Evolutionary conservation across 176 grass and related monocot species (phyloP).

Genomic region (Carex cristatella): DNA sequence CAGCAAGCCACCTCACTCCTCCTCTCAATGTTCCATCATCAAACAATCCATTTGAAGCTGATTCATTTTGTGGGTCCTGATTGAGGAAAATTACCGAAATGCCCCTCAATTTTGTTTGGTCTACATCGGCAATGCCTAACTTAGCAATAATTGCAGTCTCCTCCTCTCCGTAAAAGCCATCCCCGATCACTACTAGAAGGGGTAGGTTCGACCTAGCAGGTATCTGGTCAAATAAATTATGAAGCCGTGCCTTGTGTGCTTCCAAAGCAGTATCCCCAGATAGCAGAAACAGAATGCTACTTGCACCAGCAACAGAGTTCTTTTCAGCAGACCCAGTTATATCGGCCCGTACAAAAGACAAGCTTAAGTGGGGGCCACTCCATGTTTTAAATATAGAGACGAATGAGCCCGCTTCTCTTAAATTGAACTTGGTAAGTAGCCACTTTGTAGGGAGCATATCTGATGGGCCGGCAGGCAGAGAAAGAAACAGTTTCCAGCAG

Average conservation of each 20-base stretch:
- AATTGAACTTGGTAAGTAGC: slow-evolving; percentile 68
- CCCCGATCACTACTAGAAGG: slow-evolving; percentile 63
- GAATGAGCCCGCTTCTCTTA: slow-evolving; percentile 35
- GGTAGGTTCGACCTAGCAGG: slow-evolving; percentile 59
- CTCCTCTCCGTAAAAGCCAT: slow-evolving; percentile 44
- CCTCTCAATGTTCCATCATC: slow-evolving; percentile 56
- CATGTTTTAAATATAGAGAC: slow-evolving; percentile 64
- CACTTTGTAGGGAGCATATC: slow-evolving; percentile 48
- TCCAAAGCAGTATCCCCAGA: slow-evolving; percentile 74
- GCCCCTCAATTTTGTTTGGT: slow-evolving; percentile 39
- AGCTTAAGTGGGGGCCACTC: slow-evolving; percentile 43
- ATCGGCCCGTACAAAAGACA: slow-evolving; percentile 61
- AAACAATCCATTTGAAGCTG: slow-evolving; percentile 46
- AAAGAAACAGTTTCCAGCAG: slow-evolving; percentile 80
- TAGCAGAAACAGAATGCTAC: slow-evolving; percentile 61
- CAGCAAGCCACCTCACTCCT: slow-evolving; percentile 67
- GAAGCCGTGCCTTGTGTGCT: slow-evolving; percentile 48
- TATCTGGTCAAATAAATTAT: slow-evolving; percentile 48
- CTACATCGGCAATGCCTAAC: slow-evolving; percentile 40
- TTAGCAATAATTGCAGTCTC: slow-evolving; percentile 43
- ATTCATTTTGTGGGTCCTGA: slow-evolving; percentile 19
- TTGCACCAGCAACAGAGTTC: slow-evolving; percentile 32
- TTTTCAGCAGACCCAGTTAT: slow-evolving; percentile 39
- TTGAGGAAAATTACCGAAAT: slow-evolving; percentile 64
- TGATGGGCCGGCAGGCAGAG: slow-evolving; percentile 33